Base-by-base conservation (phyloP, 2,329 filamentous ascomycete genomes). In the Chaetomiaceae sp. region DNA sequence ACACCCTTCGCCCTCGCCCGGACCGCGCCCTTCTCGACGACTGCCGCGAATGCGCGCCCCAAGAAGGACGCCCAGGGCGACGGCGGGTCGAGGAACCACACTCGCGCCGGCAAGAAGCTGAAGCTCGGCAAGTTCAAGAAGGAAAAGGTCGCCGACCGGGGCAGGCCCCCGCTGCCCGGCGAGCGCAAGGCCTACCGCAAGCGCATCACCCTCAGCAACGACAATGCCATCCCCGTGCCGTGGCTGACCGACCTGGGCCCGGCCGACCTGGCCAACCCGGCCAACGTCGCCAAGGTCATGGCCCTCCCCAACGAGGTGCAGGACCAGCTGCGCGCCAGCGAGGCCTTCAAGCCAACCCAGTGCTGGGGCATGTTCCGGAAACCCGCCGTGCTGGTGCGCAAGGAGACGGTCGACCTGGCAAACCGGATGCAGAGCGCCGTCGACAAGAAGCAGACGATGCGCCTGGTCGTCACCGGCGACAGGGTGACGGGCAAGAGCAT, bases 331-430 rank as follows among this genome's bases (percentile, higher is more conserved):
- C 81, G 91, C 64, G 81, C 84, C n/a, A 78, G 88, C 50, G 89
- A 95, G 67, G 91, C 89, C 3, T 99, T 99, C 78, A 95, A 96
- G 80, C 78, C 84, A 20, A 88, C 84, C 22, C 94, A 97, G 77
- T 84, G 82, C 59, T 99, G 94, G 91, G 81, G 79, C 55, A 74
- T 96, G 64, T 99, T 97, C 72, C 77, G 89, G 62, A 80, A 84
- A 61, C 94, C 94, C 23, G 88, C 88, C 52, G 82, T 87, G 50
- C 74, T 99, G 66, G 75, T 96, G 58, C 81, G 91, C 62, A 77
- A 81, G 54, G 89, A 96, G 75, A 88, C 87, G n/a, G 74, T 88
- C 37, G 79, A 88, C 56, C 64, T 96, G 64, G 80, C 81, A n/a
- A 75, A 74, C 63, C 75, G 78, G 60, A 78, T 96, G 63, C 75